Percentiles rank a stretch among this genome's conserved stretches.
phyloP scores from a whole-genome alignment of 768 basidiomycete genomes.

The Rhizopogon sp. region DNA sequence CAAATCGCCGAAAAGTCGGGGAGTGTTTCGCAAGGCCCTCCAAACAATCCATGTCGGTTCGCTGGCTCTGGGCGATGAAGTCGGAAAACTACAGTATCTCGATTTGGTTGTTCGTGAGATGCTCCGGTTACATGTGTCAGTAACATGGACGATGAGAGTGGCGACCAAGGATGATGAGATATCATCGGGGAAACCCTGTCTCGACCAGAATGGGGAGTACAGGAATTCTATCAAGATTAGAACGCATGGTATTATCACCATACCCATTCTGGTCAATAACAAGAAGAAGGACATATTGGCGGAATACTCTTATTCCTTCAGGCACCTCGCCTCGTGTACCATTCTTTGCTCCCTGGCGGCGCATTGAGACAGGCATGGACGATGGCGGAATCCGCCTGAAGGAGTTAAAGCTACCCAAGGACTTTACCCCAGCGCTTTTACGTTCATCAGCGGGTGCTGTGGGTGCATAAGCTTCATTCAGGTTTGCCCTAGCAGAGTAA shows the following conservation, averaged over 20 bases:
- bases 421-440: slow-evolving; percentile 47
- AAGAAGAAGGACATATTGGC: slow-evolving; percentile 55
- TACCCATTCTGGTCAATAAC: slow-evolving; percentile 61
- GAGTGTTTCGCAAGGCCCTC: slow-evolving; percentile 41
- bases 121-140: slow-evolving; percentile 50
- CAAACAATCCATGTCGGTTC: slow-evolving; percentile 19
- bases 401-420: slow-evolving; percentile 40
- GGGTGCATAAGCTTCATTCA: slow-evolving; percentile 60
- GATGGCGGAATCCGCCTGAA: slow-evolving; percentile 41
- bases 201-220: slow-evolving; percentile 26
- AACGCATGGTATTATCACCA: slow-evolving; percentile 50
- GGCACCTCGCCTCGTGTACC: slow-evolving; percentile 30
- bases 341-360: slow-evolving; percentile 17
- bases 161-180: slow-evolving; percentile 44
- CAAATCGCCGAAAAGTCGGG: slow-evolving; percentile 40
- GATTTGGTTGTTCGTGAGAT: slow-evolving; percentile 60
- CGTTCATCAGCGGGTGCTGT: slow-evolving; percentile 55
- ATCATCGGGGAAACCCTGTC: slow-evolving; percentile 37
- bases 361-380: slow-evolving; percentile 35
- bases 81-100: slow-evolving; percentile 47
- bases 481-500: slow-evolving; percentile 57
- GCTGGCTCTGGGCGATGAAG: slow-evolving; percentile 16
- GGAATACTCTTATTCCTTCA: slow-evolving; percentile 57
- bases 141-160: slow-evolving; percentile 57
- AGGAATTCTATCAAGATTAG: slow-evolving; percentile 33